A percentile compares a stretch with the other conserved stretches of the same genome.
Evolutionary conservation across 306 rosid genomes (phyloP).

Genomic region (Potentilla sterilis): DNA sequence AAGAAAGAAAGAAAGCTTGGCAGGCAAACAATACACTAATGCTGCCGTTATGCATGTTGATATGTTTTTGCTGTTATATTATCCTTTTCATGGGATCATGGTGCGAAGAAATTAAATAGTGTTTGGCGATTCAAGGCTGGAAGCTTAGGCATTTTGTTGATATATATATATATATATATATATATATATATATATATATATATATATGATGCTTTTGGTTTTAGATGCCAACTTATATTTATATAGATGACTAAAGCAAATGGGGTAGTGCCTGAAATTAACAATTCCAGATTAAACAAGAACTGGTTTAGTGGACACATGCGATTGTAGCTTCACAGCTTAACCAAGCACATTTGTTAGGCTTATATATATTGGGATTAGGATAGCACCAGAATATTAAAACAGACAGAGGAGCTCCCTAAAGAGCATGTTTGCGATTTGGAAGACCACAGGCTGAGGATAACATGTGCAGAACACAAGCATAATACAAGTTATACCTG

Average conservation of each 20-base stretch:
- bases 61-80: background rate
- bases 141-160: slow-evolving; percentile 47
- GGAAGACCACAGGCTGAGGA: background rate
- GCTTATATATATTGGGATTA: slow-evolving; percentile 33
- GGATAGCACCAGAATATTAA: background rate
- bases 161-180: too few species aligned
- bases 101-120: slow-evolving; percentile 29
- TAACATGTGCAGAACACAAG: slow-evolving; percentile 3
- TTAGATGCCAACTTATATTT: slow-evolving; percentile 46
- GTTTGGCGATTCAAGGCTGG: slow-evolving; percentile 24
- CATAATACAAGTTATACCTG: background rate
- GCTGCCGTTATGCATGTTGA: slow-evolving; percentile 26
- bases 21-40: slow-evolving; percentile 16
- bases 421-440: slow-evolving; percentile 15
- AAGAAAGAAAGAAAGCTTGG: background rate
- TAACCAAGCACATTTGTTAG: slow-evolving; percentile 30
- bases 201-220: slow-evolving; percentile 21
- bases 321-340: slow-evolving; percentile 33
- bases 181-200: too few species aligned
- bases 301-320: slow-evolving; percentile 56
- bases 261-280: slow-evolving; percentile 30
- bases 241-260: slow-evolving; percentile 14
- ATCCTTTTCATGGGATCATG: slow-evolving; percentile 54
- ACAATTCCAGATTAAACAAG: slow-evolving; percentile 29
- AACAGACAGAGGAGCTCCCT: background rate